These are phyloP conservation scores for Alnus glutinosa DNA, from an alignment of 306 rosid genomes.

Conservation along the genomic window DNA sequence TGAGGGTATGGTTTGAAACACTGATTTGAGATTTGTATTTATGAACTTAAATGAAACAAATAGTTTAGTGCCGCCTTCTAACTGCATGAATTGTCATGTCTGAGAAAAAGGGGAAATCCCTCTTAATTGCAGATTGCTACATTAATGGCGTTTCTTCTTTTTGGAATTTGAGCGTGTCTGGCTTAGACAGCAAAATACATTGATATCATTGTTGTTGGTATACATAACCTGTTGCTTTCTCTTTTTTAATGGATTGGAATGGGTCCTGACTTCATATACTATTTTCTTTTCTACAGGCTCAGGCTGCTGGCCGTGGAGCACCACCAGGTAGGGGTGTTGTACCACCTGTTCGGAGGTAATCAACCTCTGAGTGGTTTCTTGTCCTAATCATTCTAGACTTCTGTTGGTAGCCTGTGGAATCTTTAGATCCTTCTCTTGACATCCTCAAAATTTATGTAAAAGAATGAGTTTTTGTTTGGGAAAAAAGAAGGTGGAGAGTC, in stretches of 20 bases:
- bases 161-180: background rate
- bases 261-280: conserved; percentile 18
- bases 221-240: background rate
- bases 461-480: conserved; percentile 32
- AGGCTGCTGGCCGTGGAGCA: conserved; percentile 97
- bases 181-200: background rate
- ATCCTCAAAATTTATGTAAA: conserved; percentile 26
- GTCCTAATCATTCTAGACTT: background rate
- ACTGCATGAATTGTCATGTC: background rate
- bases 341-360: conserved; percentile 90
- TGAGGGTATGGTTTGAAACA: background rate
- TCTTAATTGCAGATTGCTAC: background rate
- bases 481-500: conserved; percentile 19
- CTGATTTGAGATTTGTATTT: background rate
- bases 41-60: background rate
- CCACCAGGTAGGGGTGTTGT: conserved; percentile 78
- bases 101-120: background rate
- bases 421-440: background rate
- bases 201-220: background rate
- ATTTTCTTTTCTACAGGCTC: conserved; percentile 58
- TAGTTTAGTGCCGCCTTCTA: background rate
- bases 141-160: background rate
- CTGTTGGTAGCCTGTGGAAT: background rate
- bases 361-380: conserved; percentile 5
- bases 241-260: background rate